phyloP scores from a whole-genome alignment of 139 green algal species.

The Chlorella sp. region DNA sequence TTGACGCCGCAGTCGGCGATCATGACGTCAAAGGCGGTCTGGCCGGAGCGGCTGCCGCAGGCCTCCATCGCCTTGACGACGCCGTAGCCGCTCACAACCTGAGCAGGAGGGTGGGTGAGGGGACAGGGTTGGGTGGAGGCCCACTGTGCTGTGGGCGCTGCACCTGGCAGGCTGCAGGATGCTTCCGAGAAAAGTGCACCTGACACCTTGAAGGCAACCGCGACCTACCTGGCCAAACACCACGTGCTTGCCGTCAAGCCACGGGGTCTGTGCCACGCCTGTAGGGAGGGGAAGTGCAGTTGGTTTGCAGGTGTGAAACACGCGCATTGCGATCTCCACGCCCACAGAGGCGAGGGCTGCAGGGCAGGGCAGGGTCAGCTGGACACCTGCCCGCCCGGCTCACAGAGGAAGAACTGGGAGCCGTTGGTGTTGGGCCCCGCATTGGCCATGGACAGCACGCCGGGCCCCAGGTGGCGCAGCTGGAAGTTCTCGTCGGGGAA shows the following conservation, averaged over 20 bases:
- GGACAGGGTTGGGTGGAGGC: too few species aligned
- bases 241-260: slow-evolving; percentile 66
- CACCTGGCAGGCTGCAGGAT: background rate
- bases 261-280: too few species aligned
- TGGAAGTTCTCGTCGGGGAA: slow-evolving; percentile 49
- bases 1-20: slow-evolving; percentile 26
- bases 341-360: slow-evolving; percentile 35
- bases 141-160: too few species aligned
- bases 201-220: too few species aligned
- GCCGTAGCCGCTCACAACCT: slow-evolving; percentile 69
- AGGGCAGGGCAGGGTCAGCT: background rate
- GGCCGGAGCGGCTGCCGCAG: slow-evolving; percentile 68
- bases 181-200: too few species aligned
- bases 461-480: slow-evolving; percentile 60
- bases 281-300: too few species aligned
- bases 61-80: slow-evolving; percentile 88
- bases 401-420: slow-evolving; percentile 85
- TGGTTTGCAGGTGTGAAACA: too few species aligned
- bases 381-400: background rate
- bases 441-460: slow-evolving; percentile 86
- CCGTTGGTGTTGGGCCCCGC: slow-evolving; percentile 86
- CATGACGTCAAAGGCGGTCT: slow-evolving; percentile 55
- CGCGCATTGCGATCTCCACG: too few species aligned
- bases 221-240: slow-evolving; percentile 91
- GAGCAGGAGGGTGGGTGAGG: too few species aligned